Base-by-base conservation (phyloP, 1,139 yeast genomes). In the Meyerozyma elateridarum region DNA sequence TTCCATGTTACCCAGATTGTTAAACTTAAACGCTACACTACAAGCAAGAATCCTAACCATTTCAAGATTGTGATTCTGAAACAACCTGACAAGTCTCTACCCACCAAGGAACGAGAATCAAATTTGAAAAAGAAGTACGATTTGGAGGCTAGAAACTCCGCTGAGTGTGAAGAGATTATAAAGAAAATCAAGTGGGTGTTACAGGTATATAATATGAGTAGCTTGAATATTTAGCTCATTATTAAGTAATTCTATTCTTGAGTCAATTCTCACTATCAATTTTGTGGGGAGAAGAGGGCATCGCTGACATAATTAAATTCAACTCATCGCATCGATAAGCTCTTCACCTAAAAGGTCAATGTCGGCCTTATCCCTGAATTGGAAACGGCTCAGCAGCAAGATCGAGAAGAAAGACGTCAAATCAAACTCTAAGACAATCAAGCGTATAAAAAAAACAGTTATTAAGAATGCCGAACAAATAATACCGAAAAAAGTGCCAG, bases 1-100 rank as follows among this genome's bases (percentile, higher is more conserved):
- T 85, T 89, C 55, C 95, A 88, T 48, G 77, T 88, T 14, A 76
- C 87, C 8, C 95, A 85, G 51, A 78, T 91, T 24, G 58, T 77
- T 15, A 76, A 79, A 37, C 70, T 87, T 42, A 88, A 88, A 48
- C 93, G 81, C 51, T 83, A 88, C 33, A 69, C 73, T 34, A 51
- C 51, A 27, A 51, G 60, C 24, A 85, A 88, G 48, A 76, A 81
- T 19, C 91, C 93, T 0, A 72, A 73, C 24, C 83, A 85, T 49
- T 87, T 91, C 60, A 88, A 89, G 52, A 76, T 91, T 13, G 80
- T 85, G 12, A 79, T 89, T n/a, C 66, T 72, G 50, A 85, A 85
- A 51, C 61, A 47, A n/a, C 40, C 41, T 12, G 69, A 73, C 4
- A 67, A 65, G 13, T 78, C 76, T 4, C 68, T 77, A 8, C 60